Percentiles rank a stretch among this genome's conserved stretches.
Conservation (phyloP, 371 early-diverging fungal species). For the Dichotomocladium elegans region DNA sequence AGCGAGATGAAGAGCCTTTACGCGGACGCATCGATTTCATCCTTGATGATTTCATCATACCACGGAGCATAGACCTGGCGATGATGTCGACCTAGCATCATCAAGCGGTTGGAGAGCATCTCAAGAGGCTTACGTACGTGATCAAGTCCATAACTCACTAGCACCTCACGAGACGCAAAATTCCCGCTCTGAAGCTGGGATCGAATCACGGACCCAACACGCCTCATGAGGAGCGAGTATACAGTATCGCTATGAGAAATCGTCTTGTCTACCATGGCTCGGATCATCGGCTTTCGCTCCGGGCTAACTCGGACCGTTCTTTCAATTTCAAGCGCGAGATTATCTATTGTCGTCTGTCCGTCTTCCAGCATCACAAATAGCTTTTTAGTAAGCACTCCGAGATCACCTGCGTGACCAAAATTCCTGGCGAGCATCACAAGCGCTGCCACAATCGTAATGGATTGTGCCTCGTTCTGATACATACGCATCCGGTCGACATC, state of each 20-base stretch:
- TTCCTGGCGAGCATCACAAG: conserved; percentile 69
- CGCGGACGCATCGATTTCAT: conserved; percentile 4
- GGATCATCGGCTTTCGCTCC: conserved; percentile 48
- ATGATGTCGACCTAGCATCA: conserved; percentile 56
- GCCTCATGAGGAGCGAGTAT: conserved; percentile 58
- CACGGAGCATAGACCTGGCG: conserved; percentile 61
- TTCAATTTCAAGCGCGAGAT: conserved; percentile 43
- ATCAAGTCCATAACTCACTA: conserved; percentile 62
- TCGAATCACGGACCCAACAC: conserved; percentile 52
- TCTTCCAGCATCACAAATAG: conserved; percentile 56
- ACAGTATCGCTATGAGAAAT: conserved; percentile 67
- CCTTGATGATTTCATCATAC: conserved; percentile 57
- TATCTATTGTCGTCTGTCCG: conserved; percentile 45
- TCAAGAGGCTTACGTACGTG: conserved; percentile 53
- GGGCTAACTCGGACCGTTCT: conserved; percentile 13
- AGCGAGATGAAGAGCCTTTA: background rate
- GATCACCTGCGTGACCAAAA: conserved; percentile 20
- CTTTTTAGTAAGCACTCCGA: conserved; percentile 37
- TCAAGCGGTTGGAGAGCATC: conserved; percentile 40
- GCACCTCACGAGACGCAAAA: conserved; percentile 37
- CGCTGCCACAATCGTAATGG: conserved; percentile 62
- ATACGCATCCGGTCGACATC: conserved; percentile 59
- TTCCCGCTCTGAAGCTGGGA: conserved; percentile 49
- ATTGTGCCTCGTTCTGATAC: conserved; percentile 67
- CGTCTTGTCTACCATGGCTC: conserved; percentile 71